Conservation (phyloP, 1,139 yeast genomes). For the Pichia sp. region DNA sequence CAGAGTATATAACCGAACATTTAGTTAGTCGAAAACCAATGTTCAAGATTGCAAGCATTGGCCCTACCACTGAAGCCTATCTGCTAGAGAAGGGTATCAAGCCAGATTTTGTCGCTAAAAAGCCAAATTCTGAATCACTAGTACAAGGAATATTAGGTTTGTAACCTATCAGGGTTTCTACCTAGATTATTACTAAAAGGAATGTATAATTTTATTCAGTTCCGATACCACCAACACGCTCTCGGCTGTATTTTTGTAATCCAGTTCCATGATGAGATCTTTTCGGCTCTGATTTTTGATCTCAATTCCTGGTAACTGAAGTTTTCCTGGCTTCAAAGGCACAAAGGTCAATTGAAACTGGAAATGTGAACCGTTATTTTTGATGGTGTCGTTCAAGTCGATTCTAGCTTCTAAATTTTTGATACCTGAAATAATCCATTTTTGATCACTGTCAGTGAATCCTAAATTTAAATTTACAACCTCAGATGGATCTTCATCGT, state of each 20-base stretch:
- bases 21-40: constrained; percentile 31
- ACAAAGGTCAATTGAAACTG: constrained; percentile 48
- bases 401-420: constrained; percentile 40
- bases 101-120: constrained; percentile 63
- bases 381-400: constrained; percentile 23
- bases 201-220: constrained; percentile 54
- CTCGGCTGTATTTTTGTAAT: constrained; percentile 64
- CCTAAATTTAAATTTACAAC: constrained; percentile 36
- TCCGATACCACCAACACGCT: constrained; percentile 72
- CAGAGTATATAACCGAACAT: constrained; percentile 53
- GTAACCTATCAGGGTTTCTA: background rate
- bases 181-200: constrained; percentile 38
- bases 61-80: constrained; percentile 83
- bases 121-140: constrained; percentile 68
- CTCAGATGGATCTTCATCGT: constrained; percentile 5
- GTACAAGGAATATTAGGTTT: constrained; percentile 33
- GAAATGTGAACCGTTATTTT: constrained; percentile 14
- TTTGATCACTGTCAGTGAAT: constrained; percentile 37
- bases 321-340: constrained; percentile 73
- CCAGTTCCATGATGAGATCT: constrained; percentile 51
- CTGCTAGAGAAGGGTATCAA: constrained; percentile 46
- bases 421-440: constrained; percentile 71
- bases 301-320: constrained; percentile 61
- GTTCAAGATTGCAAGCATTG: constrained; percentile 71
- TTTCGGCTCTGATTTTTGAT: constrained; percentile 35